Conservation (phyloP, 176 grass and related monocot genomes). For the Carex parvula region DNA sequence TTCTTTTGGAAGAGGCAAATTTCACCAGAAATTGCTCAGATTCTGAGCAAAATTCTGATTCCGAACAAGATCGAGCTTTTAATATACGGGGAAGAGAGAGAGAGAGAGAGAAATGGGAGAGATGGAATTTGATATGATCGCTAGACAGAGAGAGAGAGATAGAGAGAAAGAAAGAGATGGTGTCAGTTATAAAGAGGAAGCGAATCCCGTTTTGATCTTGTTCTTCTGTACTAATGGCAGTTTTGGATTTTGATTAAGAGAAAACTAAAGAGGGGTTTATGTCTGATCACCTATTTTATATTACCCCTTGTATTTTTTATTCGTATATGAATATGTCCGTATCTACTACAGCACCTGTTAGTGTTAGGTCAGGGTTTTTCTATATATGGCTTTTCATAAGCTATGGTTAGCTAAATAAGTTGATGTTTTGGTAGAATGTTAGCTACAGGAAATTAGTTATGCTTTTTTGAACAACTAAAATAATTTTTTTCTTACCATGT, state of each 20-base stretch:
- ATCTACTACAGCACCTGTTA: constrained; percentile 16
- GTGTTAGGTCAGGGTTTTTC: constrained; percentile 5
- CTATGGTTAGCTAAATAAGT: constrained; percentile 13
- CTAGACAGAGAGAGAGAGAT: not conserved
- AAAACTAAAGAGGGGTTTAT: constrained; percentile 14
- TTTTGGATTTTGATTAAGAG: constrained; percentile 19
- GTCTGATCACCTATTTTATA: not conserved
- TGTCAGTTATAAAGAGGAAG: constrained; percentile 36
- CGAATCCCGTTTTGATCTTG: constrained; percentile 29
- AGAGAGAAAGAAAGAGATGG: constrained; percentile 5
- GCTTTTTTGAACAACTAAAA: not conserved
- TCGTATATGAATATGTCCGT: not conserved
- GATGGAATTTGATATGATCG: constrained; percentile 10
- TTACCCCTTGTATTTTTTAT: constrained; percentile 19
- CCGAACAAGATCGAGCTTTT: constrained; percentile 11
- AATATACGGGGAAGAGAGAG: not conserved
- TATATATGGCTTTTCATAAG: constrained; percentile 3
- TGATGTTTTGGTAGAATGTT: constrained; percentile 12
- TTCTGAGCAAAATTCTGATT: constrained; percentile 20
- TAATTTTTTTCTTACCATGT: not conserved
- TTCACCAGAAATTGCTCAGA: constrained; percentile 24
- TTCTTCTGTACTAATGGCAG: constrained; percentile 18
- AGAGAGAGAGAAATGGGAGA: not conserved
- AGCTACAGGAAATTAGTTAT: constrained; percentile 5
- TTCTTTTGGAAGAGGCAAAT: not conserved